Conservation (phyloP, 192 early-diverging fungal genomes). For the Coemansia sp. region DNA sequence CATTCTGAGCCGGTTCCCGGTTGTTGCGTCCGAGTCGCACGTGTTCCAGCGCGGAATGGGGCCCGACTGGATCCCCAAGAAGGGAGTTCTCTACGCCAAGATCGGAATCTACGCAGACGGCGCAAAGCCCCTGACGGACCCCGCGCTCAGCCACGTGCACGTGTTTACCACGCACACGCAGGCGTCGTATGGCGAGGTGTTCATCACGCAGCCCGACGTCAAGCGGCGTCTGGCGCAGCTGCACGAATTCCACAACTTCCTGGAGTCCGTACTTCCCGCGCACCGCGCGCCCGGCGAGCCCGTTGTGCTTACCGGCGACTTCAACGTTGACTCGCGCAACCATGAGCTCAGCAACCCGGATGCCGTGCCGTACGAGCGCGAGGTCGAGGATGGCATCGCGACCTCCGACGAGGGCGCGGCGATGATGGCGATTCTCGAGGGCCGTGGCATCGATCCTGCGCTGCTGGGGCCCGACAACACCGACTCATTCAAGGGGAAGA, state of each 20-base stretch:
- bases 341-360: constrained; percentile 35
- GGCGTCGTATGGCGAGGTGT: constrained; percentile 65
- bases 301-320: constrained; percentile 66
- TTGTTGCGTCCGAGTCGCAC: constrained; percentile 59
- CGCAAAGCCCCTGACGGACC: background rate
- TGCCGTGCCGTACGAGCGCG: constrained; percentile 37
- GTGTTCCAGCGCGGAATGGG: constrained; percentile 67
- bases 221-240: constrained; percentile 62
- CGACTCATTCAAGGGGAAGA: constrained; percentile 41
- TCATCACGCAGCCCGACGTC: constrained; percentile 60
- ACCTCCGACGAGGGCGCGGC: constrained; percentile 56
- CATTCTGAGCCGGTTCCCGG: constrained; percentile 72
- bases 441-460: constrained; percentile 47
- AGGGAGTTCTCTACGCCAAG: constrained; percentile 78
- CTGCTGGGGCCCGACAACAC: constrained; percentile 46
- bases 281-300: constrained; percentile 55
- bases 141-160: constrained; percentile 54
- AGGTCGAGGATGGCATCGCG: constrained; percentile 49
- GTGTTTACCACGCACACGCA: constrained; percentile 85
- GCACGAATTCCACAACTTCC: constrained; percentile 63
- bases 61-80: constrained; percentile 71
- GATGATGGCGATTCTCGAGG: constrained; percentile 61
- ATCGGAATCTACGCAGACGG: constrained; percentile 57
- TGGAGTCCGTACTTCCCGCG: constrained; percentile 56
- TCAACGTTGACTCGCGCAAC: constrained; percentile 61